Conservation (phyloP, 768 basidiomycete genomes). For the Agaricus subrufescens region DNA sequence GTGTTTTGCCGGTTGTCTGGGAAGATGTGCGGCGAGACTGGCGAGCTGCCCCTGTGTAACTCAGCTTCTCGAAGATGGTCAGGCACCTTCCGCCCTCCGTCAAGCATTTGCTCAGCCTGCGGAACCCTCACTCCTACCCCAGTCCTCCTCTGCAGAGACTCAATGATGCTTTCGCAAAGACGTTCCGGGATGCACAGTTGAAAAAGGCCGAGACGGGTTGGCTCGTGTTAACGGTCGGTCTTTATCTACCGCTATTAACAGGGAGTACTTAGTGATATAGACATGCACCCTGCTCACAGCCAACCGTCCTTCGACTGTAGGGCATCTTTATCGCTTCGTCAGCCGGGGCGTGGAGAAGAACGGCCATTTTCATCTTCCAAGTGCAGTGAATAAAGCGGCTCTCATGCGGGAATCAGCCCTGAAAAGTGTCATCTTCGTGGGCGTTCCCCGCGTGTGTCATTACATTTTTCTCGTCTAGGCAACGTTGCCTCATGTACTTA, state of each 20-base stretch:
- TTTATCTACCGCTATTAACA: conserved; percentile 2
- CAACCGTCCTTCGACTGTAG: conserved; percentile 76
- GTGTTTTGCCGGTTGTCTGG: background rate
- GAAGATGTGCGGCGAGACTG: background rate
- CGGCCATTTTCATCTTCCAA: conserved; percentile 40
- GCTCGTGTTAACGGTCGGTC: conserved; percentile 71
- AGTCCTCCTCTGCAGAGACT: conserved; percentile 53
- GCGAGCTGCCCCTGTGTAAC: background rate
- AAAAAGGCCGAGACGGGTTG: conserved; percentile 72
- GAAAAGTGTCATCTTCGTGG: conserved; percentile 87
- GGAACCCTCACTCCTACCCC: conserved; percentile 55
- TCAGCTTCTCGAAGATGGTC: conserved; percentile 26
- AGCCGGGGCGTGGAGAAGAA: conserved; percentile 39
- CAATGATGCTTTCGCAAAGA: conserved; percentile 50
- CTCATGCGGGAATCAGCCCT: conserved; percentile 86
- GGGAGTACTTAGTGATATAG: conserved; percentile 30
- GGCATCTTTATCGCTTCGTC: conserved; percentile 77
- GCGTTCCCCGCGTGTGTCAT: conserved; percentile 73
- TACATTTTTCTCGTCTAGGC: background rate
- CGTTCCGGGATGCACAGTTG: conserved; percentile 60
- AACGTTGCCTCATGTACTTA: conserved; percentile 5
- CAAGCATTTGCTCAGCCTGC: conserved; percentile 69
- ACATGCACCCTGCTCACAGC: conserved; percentile 81
- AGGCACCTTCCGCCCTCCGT: conserved; percentile 56
- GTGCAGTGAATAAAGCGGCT: conserved; percentile 69